Percentiles rank a stretch among this genome's conserved stretches.
Conservation (phyloP, 2,329 filamentous ascomycete genomes). For the Escovopsis sp. region DNA sequence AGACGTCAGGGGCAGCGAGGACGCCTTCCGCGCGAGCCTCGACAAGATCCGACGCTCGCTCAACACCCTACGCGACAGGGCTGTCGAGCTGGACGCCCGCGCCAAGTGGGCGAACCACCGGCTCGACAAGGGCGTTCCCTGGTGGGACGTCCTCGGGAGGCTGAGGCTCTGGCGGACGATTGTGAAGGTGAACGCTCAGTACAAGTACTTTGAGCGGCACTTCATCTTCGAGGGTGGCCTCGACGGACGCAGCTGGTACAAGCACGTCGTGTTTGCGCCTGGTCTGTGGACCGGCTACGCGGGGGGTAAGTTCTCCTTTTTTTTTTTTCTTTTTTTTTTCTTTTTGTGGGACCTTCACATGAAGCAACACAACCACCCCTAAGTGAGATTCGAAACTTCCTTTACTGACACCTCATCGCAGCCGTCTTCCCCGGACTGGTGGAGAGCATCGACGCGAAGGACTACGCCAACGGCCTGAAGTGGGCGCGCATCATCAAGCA, state of each 20-base stretch:
- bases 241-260: constrained; percentile 76
- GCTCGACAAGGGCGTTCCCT: constrained; percentile 44
- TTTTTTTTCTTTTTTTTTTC: too few relatives aligned
- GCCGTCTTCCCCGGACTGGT: constrained; percentile 48
- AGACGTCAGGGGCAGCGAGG: constrained; percentile 19
- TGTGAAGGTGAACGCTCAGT: constrained; percentile 57
- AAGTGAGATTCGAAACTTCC: too few relatives aligned
- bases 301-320: constrained; percentile 38
- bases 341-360: too few relatives aligned
- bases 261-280: constrained; percentile 87
- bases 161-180: constrained; percentile 50
- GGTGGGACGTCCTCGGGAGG: constrained; percentile 64
- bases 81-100: constrained; percentile 30
- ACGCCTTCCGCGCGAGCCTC: constrained; percentile 26
- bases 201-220: constrained; percentile 69
- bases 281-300: constrained; percentile 86
- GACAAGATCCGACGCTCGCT: constrained; percentile 24
- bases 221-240: constrained; percentile 67
- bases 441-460: constrained; percentile 46
- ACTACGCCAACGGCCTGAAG: constrained; percentile 41
- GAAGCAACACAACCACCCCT: too few relatives aligned
- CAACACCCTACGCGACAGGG: constrained; percentile 22
- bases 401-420: constrained; percentile 9
- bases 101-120: constrained; percentile 29
- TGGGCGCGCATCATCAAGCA: constrained; percentile 45